These are phyloP conservation scores for Cryptococcus amylolentus DNA, from an alignment of 1,284 basidiomycete species.

Conservation along the genomic window DNA sequence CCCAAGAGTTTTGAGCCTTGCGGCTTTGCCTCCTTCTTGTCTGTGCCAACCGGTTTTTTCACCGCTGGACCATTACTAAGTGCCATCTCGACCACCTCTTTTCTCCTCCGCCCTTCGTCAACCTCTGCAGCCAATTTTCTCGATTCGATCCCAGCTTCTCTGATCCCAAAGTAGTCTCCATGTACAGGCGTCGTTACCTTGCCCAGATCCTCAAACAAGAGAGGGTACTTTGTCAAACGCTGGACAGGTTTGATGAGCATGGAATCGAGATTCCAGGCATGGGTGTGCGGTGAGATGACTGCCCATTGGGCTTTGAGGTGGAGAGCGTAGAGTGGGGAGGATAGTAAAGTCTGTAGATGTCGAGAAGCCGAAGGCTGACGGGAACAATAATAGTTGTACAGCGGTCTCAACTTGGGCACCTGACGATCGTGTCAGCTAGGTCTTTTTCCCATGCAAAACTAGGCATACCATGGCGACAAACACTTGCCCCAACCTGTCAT, in stretches of 20 bases:
- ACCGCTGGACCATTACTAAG: conserved; percentile 19
- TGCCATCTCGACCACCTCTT: conserved; percentile 69
- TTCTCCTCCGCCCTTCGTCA: conserved; percentile 78
- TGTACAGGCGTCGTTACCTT: conserved; percentile 73
- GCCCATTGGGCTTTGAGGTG: conserved; percentile 68
- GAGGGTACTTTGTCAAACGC: conserved; percentile 85
- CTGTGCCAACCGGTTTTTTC: background rate
- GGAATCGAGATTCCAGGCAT: conserved; percentile 91
- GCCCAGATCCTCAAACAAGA: conserved; percentile 74
- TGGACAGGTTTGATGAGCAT: conserved; percentile 85
- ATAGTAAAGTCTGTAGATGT: conserved; percentile 56
- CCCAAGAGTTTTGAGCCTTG: conserved; percentile 14
- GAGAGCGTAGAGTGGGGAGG: conserved; percentile 48
- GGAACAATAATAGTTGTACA: conserved; percentile 83
- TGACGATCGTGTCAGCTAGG: conserved; percentile 37
- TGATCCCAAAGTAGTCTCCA: conserved; percentile 66
- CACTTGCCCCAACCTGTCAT: conserved; percentile 70
- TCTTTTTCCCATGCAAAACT: background rate
- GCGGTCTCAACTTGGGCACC: conserved; percentile 71
- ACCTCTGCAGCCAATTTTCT: conserved; percentile 72
- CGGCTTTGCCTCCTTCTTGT: conserved; percentile 5
- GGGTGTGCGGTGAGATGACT: conserved; percentile 67
- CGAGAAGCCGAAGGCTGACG: conserved; percentile 72
- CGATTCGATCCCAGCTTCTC: conserved; percentile 64
- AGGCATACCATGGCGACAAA: conserved; percentile 68